phyloP scores from a whole-genome alignment of 2,329 filamentous ascomycete species.

The Exophiala alcalophila region DNA sequence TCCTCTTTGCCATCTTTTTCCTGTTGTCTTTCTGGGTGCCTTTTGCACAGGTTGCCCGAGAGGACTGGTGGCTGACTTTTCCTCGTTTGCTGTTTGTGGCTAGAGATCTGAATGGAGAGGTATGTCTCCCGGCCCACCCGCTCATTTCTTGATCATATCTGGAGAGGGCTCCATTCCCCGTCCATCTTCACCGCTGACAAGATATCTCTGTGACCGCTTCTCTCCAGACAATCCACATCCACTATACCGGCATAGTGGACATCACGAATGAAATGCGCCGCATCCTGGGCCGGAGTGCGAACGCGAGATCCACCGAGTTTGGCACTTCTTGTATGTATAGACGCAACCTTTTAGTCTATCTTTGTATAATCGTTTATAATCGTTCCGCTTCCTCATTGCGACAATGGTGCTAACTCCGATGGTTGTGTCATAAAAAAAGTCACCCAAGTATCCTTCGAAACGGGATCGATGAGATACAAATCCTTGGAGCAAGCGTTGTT shows the following conservation, averaged over 20 bases:
- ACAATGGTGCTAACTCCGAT: constrained; percentile 1
- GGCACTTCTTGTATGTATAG: constrained; percentile 40
- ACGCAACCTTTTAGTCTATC: not conserved
- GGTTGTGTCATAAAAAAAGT: no score
- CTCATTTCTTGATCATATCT: no score
- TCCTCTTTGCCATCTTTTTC: not conserved
- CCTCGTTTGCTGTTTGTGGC: not conserved
- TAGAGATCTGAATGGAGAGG: constrained; percentile 37
- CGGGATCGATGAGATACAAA: constrained; percentile 43
- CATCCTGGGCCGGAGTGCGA: constrained; percentile 36
- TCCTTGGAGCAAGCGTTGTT: constrained; percentile 42
- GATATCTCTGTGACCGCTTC: not conserved
- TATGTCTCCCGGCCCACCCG: constrained; percentile 24
- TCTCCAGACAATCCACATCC: constrained; percentile 38
- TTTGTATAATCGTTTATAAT: not conserved
- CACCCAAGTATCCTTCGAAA: constrained; percentile 41
- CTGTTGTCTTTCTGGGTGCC: not conserved
- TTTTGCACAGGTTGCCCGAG: not conserved
- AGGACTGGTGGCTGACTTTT: no score
- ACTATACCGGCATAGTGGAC: constrained; percentile 42
- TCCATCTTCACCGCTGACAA: not conserved
- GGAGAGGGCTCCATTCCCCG: no score
- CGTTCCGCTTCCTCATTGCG: not conserved
- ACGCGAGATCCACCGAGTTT: constrained; percentile 38
- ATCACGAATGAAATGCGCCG: constrained; percentile 35